Base-by-base conservation (phyloP, 1,284 basidiomycete species). In the Mixia osmundae region DNA sequence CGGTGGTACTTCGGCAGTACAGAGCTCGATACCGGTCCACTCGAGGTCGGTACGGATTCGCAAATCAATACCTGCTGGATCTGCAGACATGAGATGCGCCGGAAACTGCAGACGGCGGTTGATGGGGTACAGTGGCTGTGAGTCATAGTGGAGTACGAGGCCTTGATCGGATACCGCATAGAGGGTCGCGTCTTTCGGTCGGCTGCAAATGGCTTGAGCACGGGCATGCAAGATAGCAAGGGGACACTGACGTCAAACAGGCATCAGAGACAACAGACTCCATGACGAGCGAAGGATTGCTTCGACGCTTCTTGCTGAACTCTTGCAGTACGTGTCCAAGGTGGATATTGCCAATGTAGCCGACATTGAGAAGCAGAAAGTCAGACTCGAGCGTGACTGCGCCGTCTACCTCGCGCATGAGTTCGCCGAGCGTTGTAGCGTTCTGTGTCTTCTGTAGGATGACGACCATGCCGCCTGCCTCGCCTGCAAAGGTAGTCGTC, bases 371-470 rank as follows among this genome's bases (percentile, higher is more conserved):
- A 45, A 99, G 74, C 32, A 94, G 70, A 58, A 89, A 94, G 53
- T 97, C 87, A 40, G 69, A 70, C 20, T 80, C 79, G 4, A 48
- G 45, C 0, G 47, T 39, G 49, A 97, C 75, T 38, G 51, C 44
- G 24, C 76, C 77, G 60, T 97, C 95, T 46, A 95, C 73, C 57
- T 97, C 87, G 43, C 91, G 73, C 66, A 99, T 72, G 22, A 85
- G 85, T 56, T 97, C 91, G 10, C 91, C 89, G 0, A 80, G 73
- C 2, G 83, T 83, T 55, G 74, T 76, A 2, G 83, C 85, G 50
- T 79, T 42, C 14, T 47, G 50, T 9, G 21, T 14, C 15, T 25
- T 24, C 2, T 34, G 18, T 2, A 15, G 54, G 49, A 85, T 79
- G 63, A 68, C n/a, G n/a, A n/a, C n/a, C n/a, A n/a, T n/a, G n/a